Evolutionary conservation across 2,329 filamentous ascomycete genomes (phyloP), one percentile per base, ranked within the genome.

Genomic region (Talaromyces sp.): DNA sequence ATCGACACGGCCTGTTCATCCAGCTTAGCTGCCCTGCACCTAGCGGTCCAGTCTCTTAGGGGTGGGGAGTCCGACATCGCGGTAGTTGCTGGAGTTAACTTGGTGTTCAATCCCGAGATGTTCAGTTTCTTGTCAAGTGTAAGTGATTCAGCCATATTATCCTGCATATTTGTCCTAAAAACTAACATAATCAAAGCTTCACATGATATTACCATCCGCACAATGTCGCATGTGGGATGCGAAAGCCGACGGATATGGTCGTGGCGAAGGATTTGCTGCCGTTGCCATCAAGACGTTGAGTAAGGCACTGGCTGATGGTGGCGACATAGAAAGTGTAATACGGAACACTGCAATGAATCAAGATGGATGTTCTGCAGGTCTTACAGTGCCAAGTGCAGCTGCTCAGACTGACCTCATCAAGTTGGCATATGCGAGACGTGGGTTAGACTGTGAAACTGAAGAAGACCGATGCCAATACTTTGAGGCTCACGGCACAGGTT

Each of bases 191-290:
- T n/a, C n/a, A n/a, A n/a, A n/a, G n/a, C n/a, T n/a, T 19, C 69
- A 81, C 70, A 73, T 86, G 58, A 80, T 88, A 17, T 85, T 83
- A 0, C 80, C 85, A 34, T 79, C 80, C 0, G 84, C 84, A 1
- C 78, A 81, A 45, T 86, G 82, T 13, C 81, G 80, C 59, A 84
- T 80, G 75, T 83, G 78, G 75, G 80, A 82, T 67, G 73, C 70
- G 2, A 71, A 71, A 1, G 85, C 82, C 0, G 74, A 85, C 68
- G 85, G 83, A 7, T 85, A 79, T 71, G 83, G 77, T 31, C 79
- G 84, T 0, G 84, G 82, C 11, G 86, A 88, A 61, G 85, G 84
- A 0, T 72, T 85, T 11, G 80, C 80, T 0, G 74, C 77, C 0
- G 68, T 88, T 0, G 72, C 87, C 0, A 68, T 89, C 0, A 88